Evolutionary conservation across 1,284 basidiomycete species (phyloP).

Genomic region (Ceratobasidium papillatum): DNA sequence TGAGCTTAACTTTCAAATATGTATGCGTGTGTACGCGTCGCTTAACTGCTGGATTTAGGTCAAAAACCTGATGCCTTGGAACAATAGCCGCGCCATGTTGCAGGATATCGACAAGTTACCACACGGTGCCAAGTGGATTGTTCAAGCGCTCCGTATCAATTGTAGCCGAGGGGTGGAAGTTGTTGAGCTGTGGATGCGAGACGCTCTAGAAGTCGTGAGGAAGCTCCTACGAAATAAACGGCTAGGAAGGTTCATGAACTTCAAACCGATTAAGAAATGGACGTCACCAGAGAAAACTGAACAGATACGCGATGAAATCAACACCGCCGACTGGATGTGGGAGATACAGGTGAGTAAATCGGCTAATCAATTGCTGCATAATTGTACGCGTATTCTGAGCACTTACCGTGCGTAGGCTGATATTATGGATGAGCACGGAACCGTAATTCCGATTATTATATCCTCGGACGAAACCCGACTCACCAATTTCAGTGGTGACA

Average conservation of each 20-base stretch:
- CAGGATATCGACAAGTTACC: constrained; percentile 14
- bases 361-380: too few relatives aligned
- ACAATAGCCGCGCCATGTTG: neutral
- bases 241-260: neutral
- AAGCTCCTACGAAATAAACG: constrained; percentile 46
- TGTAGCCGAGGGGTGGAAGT: constrained; percentile 42
- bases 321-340: constrained; percentile 39
- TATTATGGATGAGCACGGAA: neutral
- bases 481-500: constrained; percentile 33
- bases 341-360: constrained; percentile 36
- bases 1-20: neutral
- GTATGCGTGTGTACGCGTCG: too few relatives aligned
- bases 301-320: constrained; percentile 9
- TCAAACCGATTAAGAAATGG: constrained; percentile 4
- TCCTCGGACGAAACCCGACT: constrained; percentile 42
- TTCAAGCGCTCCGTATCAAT: constrained; percentile 40
- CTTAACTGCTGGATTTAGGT: constrained; percentile 9
- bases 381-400: neutral
- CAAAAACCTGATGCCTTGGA: neutral
- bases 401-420: neutral
- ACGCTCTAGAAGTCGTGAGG: constrained; percentile 50
- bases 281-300: neutral
- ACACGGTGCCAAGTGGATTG: neutral
- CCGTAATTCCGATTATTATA: constrained; percentile 33
- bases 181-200: constrained; percentile 50